Base-by-base conservation (phyloP, 768 basidiomycete species). In the Paxillus ammoniavirescens region DNA sequence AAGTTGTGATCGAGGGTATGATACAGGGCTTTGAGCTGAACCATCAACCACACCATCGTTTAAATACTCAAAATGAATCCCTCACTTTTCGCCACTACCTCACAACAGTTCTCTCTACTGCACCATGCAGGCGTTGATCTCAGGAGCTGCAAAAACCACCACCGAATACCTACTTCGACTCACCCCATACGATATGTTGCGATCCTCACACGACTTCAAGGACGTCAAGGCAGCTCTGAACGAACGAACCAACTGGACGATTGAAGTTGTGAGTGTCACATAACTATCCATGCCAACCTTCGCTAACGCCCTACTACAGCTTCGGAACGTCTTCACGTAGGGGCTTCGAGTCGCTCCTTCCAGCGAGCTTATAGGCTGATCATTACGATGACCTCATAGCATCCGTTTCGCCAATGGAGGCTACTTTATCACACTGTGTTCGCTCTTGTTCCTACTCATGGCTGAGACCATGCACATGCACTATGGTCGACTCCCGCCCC, bases 401-500 rank as follows among this genome's bases (percentile, higher is more conserved):
- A 66, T 66, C 23, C 55, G 64, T 9, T 10, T 33, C 4, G 33
- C 33, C 8, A 9, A 33, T 9, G 33, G 12, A 8, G 33, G 33
- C 1, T 33, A 33, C 33, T 33, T 33, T 10, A 10, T 33, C 33
- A 33, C 33, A 9, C 12, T 33, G 33, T 33, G 33, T 10, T 9
- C 33, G 4, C 33, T 33, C 33, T 9, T 33, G 33, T 33, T 9
- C 9, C 33, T 33, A 3, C 9, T 33, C 12, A 9, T 33, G 33
- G 33, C 33, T 33, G 33, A 33, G 33, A 33, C 8, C 4, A 57
- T 65, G 9, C 61, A 49, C 18, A 17, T 65, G 2, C 51, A 48
- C 7, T 65, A 66, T 18, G 60, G 53, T 49, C 55, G 65, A 43
- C 58, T 67, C 42, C 48, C 65, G 40, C 50, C 65, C 37, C n/a